Percentiles rank a stretch among this genome's conserved stretches.
Conservation (phyloP, 768 basidiomycete genomes). For the Xerocomus brunneocitrinus region DNA sequence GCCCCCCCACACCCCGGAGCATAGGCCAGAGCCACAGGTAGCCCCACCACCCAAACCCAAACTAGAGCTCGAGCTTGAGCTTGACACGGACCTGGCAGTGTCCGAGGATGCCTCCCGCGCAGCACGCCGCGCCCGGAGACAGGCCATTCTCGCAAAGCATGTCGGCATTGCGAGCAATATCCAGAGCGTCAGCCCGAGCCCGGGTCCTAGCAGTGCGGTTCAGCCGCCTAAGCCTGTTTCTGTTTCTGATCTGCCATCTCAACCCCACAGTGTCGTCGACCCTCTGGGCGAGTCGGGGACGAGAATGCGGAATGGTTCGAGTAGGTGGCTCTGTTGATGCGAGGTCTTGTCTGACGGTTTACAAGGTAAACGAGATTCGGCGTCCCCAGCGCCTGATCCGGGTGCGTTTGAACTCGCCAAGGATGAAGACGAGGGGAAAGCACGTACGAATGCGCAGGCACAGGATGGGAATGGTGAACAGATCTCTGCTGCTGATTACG, state of each 20-base stretch:
- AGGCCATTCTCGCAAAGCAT: constrained; percentile 80
- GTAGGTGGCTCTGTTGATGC: constrained; percentile 11
- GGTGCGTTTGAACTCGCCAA: constrained; percentile 67
- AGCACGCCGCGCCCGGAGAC: constrained; percentile 64
- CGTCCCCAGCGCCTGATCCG: constrained; percentile 56
- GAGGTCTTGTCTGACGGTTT: not conserved
- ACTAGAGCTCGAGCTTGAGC: constrained; percentile 42
- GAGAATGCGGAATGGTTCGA: constrained; percentile 17
- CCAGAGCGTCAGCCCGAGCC: constrained; percentile 50
- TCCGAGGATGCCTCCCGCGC: constrained; percentile 60
- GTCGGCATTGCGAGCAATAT: constrained; percentile 40
- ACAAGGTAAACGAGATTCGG: constrained; percentile 48
- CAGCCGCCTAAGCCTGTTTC: constrained; percentile 60
- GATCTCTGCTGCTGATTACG: constrained; percentile 90
- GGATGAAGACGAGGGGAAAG: constrained; percentile 48
- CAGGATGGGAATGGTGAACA: constrained; percentile 55
- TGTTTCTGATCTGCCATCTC: constrained; percentile 61
- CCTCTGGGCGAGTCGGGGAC: constrained; percentile 14
- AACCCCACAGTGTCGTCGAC: constrained; percentile 44
- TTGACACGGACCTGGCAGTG: constrained; percentile 49
- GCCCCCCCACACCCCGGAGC: constrained; percentile 22
- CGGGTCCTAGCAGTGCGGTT: constrained; percentile 69
- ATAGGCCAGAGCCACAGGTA: constrained; percentile 10
- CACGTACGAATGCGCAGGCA: constrained; percentile 41
- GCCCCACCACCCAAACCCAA: constrained; percentile 21